Evolutionary conservation across 2,329 filamentous ascomycete species (phyloP).

Genomic region (Macrophomina tecta): DNA sequence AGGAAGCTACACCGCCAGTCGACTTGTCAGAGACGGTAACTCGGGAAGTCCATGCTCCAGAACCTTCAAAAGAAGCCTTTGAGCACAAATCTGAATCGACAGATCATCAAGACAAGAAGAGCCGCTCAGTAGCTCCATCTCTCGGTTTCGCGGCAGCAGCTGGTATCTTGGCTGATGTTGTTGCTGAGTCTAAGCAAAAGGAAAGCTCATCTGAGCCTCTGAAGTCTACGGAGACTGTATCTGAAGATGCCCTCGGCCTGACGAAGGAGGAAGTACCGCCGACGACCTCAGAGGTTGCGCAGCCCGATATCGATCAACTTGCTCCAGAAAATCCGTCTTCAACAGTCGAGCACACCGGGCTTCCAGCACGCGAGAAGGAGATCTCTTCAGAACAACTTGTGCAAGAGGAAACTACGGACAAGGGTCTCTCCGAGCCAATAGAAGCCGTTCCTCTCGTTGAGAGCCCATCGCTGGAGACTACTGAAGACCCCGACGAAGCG

Average conservation of each 20-base stretch:
- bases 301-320: background rate
- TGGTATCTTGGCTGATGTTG: background rate
- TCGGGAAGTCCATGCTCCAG: background rate
- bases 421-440: background rate
- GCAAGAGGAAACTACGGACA: background rate
- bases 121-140: background rate
- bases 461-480: background rate
- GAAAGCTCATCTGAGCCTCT: background rate
- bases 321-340: background rate
- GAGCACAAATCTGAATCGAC: background rate
- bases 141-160: slow-evolving; percentile 15
- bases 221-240: background rate
- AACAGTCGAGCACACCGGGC: background rate
- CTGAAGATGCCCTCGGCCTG: background rate
- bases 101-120: background rate
- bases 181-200: background rate
- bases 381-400: background rate
- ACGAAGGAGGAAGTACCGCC: background rate
- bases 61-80: background rate
- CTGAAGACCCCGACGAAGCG: background rate
- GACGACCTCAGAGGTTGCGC: background rate
- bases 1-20: background rate
- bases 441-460: background rate
- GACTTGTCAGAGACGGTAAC: background rate
- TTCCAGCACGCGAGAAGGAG: background rate